Conservation (phyloP, 495 filamentous ascomycete species). For the Trichodelitschia bisporula region DNA sequence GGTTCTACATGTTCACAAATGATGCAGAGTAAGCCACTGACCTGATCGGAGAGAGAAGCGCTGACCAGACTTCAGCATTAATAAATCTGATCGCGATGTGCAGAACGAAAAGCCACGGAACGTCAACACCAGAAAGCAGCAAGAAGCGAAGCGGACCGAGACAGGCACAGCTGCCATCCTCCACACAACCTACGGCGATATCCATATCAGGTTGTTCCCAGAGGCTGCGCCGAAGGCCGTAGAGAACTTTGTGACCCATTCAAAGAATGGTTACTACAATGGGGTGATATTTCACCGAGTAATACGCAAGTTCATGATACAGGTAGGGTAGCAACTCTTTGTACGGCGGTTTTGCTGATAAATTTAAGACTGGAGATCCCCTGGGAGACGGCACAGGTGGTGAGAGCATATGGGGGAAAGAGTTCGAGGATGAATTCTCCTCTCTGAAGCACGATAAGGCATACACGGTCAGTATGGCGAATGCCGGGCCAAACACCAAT, state of each 20-base stretch:
- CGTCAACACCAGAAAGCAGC: constrained; percentile 21
- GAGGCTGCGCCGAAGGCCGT: constrained; percentile 82
- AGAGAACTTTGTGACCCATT: constrained; percentile 95
- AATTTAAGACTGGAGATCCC: constrained; percentile 79
- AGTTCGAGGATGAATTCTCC: constrained; percentile 91
- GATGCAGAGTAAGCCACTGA: constrained; percentile 29
- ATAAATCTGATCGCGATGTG: constrained; percentile 67
- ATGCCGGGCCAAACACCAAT: constrained; percentile 66
- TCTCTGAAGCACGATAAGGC: constrained; percentile 82
- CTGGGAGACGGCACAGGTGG: constrained; percentile 88
- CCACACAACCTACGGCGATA: constrained; percentile 87
- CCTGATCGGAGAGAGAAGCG: background rate
- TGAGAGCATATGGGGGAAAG: constrained; percentile 87
- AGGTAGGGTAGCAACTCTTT: too few relatives aligned
- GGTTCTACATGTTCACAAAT: constrained; percentile 97
- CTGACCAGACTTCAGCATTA: constrained; percentile 19
- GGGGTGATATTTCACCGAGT: constrained; percentile 93
- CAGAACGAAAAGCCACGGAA: constrained; percentile 78
- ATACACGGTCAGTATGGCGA: constrained; percentile 92
- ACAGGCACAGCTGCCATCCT: constrained; percentile 58
- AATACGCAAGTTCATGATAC: constrained; percentile 97
- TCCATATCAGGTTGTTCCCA: constrained; percentile 82
- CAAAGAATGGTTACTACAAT: constrained; percentile 81
- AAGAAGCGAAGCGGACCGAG: constrained; percentile 34
- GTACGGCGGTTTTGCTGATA: too few relatives aligned